Conservation (phyloP, 1,284 basidiomycete genomes). For the Ceratorhiza oryzae-sativae region DNA sequence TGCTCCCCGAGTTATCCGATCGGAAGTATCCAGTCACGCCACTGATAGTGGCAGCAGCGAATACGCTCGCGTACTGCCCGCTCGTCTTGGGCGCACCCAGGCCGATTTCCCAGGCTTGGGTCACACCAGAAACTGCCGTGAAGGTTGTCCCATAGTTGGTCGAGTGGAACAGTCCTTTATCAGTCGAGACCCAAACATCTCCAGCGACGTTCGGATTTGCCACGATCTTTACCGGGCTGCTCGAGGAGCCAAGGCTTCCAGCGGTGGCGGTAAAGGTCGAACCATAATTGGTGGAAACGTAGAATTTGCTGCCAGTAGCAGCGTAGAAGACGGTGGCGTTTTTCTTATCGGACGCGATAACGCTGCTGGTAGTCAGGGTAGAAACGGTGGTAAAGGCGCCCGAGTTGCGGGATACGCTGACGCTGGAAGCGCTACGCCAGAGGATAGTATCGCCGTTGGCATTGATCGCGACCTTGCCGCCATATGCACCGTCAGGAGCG, state of each 20-base stretch:
- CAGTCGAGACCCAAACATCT: constrained; percentile 69
- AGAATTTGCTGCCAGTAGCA: constrained; percentile 62
- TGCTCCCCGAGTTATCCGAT: constrained; percentile 63
- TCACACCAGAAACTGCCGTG: constrained; percentile 54
- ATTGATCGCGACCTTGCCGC: constrained; percentile 65
- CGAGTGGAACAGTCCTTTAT: constrained; percentile 67
- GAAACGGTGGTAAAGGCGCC: constrained; percentile 59
- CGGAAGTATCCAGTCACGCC: constrained; percentile 62
- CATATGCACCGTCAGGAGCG: constrained; percentile 55
- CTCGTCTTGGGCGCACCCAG: constrained; percentile 61
- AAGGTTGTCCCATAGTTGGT: constrained; percentile 62
- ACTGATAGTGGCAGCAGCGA: constrained; percentile 61
- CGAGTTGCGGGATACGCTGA: constrained; percentile 61
- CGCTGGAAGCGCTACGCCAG: constrained; percentile 60
- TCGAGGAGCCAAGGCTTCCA: constrained; percentile 59
- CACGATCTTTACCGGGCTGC: constrained; percentile 59
- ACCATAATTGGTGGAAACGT: constrained; percentile 63
- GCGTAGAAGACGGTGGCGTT: constrained; percentile 61
- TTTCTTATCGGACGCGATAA: constrained; percentile 67
- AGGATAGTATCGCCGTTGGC: constrained; percentile 65
- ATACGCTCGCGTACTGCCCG: constrained; percentile 63
- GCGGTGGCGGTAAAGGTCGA: constrained; percentile 57
- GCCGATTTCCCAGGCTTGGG: constrained; percentile 60
- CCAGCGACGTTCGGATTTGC: constrained; percentile 61
- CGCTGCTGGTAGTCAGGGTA: constrained; percentile 59